Percentiles rank a stretch among this genome's conserved stretches.
Evolutionary conservation across 305 asterid species (phyloP).

Genomic region (Fraxinus latifolia): DNA sequence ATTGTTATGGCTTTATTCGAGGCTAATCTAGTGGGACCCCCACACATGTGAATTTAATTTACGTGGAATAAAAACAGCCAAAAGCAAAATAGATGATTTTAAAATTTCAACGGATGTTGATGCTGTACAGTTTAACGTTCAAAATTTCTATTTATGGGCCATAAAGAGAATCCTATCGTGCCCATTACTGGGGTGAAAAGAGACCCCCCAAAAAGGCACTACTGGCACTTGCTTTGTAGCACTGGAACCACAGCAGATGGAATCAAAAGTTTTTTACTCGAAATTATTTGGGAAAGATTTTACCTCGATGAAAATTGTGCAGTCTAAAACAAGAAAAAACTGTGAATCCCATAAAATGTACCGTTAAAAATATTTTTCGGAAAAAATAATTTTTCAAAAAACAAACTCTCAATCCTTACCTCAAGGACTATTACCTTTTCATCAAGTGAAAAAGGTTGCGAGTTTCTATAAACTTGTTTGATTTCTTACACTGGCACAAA

Average conservation of each 20-base stretch:
- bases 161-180: neutral
- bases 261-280: neutral
- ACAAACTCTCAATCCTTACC: neutral
- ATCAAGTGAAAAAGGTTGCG: neutral
- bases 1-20: neutral
- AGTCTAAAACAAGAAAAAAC: neutral
- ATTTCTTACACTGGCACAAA: neutral
- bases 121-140: neutral
- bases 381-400: neutral
- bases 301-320: neutral
- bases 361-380: neutral
- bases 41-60: neutral
- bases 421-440: neutral
- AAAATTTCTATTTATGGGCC: neutral
- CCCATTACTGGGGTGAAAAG: neutral
- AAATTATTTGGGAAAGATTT: neutral
- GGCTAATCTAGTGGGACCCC: neutral
- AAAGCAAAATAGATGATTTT: neutral
- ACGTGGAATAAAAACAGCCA: neutral
- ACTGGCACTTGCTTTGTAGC: neutral
- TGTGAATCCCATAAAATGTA: neutral
- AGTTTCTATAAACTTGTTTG: neutral
- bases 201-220: neutral
- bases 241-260: neutral
- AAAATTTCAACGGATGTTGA: neutral